Percentiles rank a stretch among this genome's conserved stretches.
These are phyloP conservation scores for Chara braunii DNA, from an alignment of 139 green algal species.

Conservation along the genomic window DNA sequence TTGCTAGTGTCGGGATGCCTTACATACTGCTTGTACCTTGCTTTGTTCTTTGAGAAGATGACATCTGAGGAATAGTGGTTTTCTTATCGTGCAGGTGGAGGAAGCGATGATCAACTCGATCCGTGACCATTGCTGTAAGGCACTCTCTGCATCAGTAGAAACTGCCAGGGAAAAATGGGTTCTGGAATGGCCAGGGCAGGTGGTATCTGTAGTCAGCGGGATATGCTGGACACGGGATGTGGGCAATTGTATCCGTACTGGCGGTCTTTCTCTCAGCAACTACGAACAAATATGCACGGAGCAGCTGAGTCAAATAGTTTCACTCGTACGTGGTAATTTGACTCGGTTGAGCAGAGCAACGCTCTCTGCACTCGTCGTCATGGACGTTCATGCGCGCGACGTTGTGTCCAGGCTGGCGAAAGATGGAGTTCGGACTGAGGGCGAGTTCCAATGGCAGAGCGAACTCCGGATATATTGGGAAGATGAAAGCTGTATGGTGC, in stretches of 20 bases:
- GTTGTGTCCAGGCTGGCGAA: constrained; percentile 23
- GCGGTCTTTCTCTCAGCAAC: neutral
- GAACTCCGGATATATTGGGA: constrained; percentile 47
- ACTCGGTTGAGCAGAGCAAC: constrained; percentile 34
- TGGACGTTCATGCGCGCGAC: constrained; percentile 47
- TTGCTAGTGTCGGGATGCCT: too few relatives aligned
- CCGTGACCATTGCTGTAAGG: constrained; percentile 39
- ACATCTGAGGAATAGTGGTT: too few relatives aligned
- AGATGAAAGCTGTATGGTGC: constrained; percentile 37
- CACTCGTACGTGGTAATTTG: constrained; percentile 33
- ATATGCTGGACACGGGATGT: constrained; percentile 46
- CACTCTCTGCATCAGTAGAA: constrained; percentile 43
- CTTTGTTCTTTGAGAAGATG: too few relatives aligned
- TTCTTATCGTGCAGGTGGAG: constrained; percentile 46
- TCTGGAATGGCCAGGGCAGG: constrained; percentile 48
- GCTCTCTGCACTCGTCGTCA: constrained; percentile 43
- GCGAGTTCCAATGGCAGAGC: constrained; percentile 36
- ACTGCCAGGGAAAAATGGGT: constrained; percentile 50
- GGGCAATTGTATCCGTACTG: constrained; percentile 1
- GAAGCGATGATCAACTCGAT: constrained; percentile 55
- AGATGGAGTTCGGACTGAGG: constrained; percentile 2
- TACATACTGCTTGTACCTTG: too few relatives aligned
- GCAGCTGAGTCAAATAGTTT: constrained; percentile 26
- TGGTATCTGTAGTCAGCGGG: constrained; percentile 45
- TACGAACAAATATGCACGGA: constrained; percentile 20